Evolutionary conservation across 176 grass and related monocot genomes (phyloP).

Genomic region (Ampelocalamus luodianensis): DNA sequence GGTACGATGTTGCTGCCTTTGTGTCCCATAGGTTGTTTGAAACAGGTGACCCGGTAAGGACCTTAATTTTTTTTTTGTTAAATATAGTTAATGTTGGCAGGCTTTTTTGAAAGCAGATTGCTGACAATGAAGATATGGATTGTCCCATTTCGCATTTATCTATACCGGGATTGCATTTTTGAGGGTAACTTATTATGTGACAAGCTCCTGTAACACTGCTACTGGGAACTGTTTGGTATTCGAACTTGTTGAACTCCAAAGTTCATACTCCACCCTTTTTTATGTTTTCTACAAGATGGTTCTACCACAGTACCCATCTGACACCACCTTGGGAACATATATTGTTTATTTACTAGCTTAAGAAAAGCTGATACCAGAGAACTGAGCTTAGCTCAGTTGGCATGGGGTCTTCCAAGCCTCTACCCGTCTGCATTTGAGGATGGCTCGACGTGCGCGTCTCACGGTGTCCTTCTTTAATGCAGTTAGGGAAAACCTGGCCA

Average conservation of each 20-base stretch:
- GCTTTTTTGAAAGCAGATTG: not conserved
- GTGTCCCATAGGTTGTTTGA: slow-evolving; percentile 72
- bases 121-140: not conserved
- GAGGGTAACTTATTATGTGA: not conserved
- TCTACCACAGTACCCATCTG: not conserved
- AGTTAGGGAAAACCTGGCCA: too few relatives aligned
- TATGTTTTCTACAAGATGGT: not conserved
- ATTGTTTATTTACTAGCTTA: too few relatives aligned
- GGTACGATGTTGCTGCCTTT: slow-evolving; percentile 85
- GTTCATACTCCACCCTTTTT: not conserved
- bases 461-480: too few relatives aligned
- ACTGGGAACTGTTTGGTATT: not conserved
- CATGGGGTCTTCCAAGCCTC: too few relatives aligned
- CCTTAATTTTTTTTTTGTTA: not conserved
- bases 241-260: not conserved
- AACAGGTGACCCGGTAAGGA: slow-evolving; percentile 70
- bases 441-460: too few relatives aligned
- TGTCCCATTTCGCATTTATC: not conserved
- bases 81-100: slow-evolving; percentile 8
- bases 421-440: too few relatives aligned
- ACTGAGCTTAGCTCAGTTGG: too few relatives aligned
- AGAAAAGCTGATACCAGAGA: not conserved
- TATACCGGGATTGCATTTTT: slow-evolving; percentile 13
- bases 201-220: not conserved
- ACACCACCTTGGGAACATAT: not conserved